Evolutionary conservation across 2,329 filamentous ascomycete genomes (phyloP), one percentile per base, ranked within the genome.

Genomic region (Metarhizium anisopliae): DNA sequence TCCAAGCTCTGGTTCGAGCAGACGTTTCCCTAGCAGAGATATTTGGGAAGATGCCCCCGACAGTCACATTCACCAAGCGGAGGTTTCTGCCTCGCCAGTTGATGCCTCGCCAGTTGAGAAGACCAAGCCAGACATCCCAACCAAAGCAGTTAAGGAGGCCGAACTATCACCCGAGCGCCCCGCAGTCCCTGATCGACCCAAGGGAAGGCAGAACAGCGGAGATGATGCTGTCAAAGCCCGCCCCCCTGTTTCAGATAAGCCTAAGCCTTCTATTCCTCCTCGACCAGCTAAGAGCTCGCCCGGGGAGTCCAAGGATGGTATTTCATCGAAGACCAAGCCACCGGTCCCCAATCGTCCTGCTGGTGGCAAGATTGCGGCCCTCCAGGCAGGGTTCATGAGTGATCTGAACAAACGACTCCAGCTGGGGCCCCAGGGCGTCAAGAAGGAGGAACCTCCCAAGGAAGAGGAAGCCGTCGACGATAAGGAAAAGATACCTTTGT

Each of bases 31-130:
- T 0, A 96, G 92, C 68, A 84, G 85, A 55, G 93, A 97, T 71
- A 84, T 96, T 47, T 96, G 93, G 93, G 93, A 97, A 73, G 93
- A 97, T 68, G 85, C 83, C 0, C 93, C 93, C 1, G 90, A 95
- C 63, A 93, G 89, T 64, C 81, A 89, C 56, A 80, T 87, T 60
- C 80, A 95, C 20, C 84, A 91, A 64, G 88, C 92, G 0, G 92
- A 87, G 0, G 85, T 95, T 66, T 70, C 61, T 60, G 70, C 62
- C 59, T 63, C 68, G 11, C 64, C 62, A 6, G 57, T 66, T 52
- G 64, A 68, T 60, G 70, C 62, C 59, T 63, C 68, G 11, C 64
- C 62, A 6, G 57, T 66, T 52, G 64, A 68, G 64, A 67, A 56
- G 10, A 47, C 50, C 11, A 67, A 66, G 53, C 65, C 68, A 10